Conservation (phyloP, 106 monocot species). For the Amphibolis antarctica region DNA sequence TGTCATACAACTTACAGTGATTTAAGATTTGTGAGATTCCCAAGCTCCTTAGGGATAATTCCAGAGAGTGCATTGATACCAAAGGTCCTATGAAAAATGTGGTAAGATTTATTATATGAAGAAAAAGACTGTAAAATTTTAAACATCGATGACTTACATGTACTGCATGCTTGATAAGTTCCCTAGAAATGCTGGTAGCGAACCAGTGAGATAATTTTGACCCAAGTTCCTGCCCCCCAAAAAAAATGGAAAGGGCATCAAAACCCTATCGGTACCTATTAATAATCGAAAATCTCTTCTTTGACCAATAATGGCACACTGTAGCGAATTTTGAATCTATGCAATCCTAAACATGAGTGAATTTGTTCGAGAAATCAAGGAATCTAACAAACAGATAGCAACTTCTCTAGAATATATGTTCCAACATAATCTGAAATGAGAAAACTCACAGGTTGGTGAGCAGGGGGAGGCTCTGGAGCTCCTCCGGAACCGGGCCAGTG, state of each 20-base stretch:
- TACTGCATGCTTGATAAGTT: slow-evolving; percentile 1
- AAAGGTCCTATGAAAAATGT: background rate
- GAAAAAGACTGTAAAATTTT: background rate
- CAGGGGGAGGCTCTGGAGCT: slow-evolving; percentile 4
- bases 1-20: background rate
- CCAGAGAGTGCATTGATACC: slow-evolving; percentile 3
- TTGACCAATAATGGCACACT: too few species aligned
- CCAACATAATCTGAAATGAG: background rate
- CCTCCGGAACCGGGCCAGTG: slow-evolving; percentile 12
- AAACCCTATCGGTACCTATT: too few species aligned
- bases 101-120: too few species aligned
- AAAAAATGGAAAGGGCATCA: too few species aligned
- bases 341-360: too few species aligned
- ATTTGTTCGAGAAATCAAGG: too few species aligned
- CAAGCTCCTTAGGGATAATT: background rate
- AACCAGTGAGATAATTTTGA: slow-evolving; percentile 7
- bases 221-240: slow-evolving; percentile 5
- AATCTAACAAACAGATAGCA: too few species aligned
- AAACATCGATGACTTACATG: background rate
- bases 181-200: slow-evolving; percentile 3
- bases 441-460: slow-evolving; percentile 11
- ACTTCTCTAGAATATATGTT: too few species aligned
- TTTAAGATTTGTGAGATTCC: background rate
- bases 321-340: too few species aligned
- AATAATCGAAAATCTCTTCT: too few species aligned